A percentile compares a stretch with the other conserved stretches of the same genome.
phyloP scores from a whole-genome alignment of 2,329 filamentous ascomycete species.

The Stromatinia cepivora region DNA sequence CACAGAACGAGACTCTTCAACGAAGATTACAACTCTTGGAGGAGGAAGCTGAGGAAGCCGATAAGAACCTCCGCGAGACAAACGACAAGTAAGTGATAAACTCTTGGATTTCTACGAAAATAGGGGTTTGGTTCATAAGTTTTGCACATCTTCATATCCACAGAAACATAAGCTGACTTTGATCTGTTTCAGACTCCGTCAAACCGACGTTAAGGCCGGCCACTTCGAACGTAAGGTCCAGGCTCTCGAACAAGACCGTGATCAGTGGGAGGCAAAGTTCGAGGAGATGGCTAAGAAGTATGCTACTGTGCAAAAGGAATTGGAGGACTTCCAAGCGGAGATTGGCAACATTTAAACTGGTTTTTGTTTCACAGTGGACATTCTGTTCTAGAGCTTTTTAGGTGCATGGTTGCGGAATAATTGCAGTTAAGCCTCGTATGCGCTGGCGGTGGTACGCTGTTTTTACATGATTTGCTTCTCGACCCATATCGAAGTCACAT shows the following conservation, averaged over 20 bases:
- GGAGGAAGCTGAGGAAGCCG: conserved; percentile 95
- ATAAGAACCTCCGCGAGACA: conserved; percentile 93
- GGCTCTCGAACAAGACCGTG: conserved; percentile 85
- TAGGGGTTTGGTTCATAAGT: conserved; percentile 20
- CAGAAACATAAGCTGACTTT: conserved; percentile 28
- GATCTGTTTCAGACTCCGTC: conserved; percentile 72
- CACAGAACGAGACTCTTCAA: conserved; percentile 88
- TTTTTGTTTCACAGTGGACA: conserved; percentile 21
- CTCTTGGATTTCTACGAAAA: not conserved
- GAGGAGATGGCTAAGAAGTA: conserved; percentile 97
- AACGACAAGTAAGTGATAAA: conserved; percentile 85
- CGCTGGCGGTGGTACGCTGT: conserved; percentile 36
- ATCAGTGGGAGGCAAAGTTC: conserved; percentile 97
- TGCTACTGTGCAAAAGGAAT: conserved; percentile 77
- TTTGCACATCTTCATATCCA: conserved; percentile 7
- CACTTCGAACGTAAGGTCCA: conserved; percentile 99
- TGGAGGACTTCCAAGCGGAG: conserved; percentile 86
- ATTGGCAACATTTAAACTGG: conserved; percentile 80
- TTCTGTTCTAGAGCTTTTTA: conserved; percentile 28
- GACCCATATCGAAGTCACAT: conserved; percentile 34
- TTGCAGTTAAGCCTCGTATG: conserved; percentile 36
- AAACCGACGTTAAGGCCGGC: conserved; percentile 98
- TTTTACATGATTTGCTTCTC: conserved; percentile 33
- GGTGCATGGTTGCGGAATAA: conserved; percentile 31
- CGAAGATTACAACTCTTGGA: conserved; percentile 93